Conservation (phyloP, 768 basidiomycete genomes). For the Leccinellum albellum region DNA sequence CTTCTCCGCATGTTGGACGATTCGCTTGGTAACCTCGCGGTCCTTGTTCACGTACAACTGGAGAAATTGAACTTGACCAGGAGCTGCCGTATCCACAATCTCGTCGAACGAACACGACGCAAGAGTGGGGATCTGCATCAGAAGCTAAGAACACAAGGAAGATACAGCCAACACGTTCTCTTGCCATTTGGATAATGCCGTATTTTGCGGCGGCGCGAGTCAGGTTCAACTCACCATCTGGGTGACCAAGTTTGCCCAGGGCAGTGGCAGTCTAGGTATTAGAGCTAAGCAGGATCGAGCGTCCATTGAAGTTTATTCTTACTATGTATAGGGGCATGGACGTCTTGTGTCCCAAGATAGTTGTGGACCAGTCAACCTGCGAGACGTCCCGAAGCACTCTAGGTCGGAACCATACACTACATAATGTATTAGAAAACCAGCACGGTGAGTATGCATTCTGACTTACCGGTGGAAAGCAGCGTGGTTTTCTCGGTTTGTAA, state of each 20-base stretch:
- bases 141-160: neutral
- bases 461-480: conserved; percentile 81
- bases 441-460: neutral
- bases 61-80: conserved; percentile 78
- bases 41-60: conserved; percentile 93
- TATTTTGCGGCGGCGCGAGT: conserved; percentile 86
- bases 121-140: conserved; percentile 81
- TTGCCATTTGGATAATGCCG: conserved; percentile 70
- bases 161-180: neutral
- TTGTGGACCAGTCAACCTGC: conserved; percentile 81
- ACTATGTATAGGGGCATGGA: conserved; percentile 83
- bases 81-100: conserved; percentile 79
- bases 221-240: conserved; percentile 89
- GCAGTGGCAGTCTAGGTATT: conserved; percentile 67
- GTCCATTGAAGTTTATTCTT: conserved; percentile 12
- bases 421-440: neutral
- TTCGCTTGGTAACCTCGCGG: conserved; percentile 74
- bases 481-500: conserved; percentile 86
- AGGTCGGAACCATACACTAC: conserved; percentile 86
- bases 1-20: conserved; percentile 86
- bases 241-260: conserved; percentile 91
- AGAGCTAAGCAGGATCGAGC: conserved; percentile 1
- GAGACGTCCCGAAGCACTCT: conserved; percentile 82
- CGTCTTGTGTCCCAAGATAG: conserved; percentile 71
- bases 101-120: conserved; percentile 97